Evolutionary conservation across 2,329 filamentous ascomycete genomes (phyloP), one percentile per base, ranked within the genome.

Genomic region (Verticillium longisporum): DNA sequence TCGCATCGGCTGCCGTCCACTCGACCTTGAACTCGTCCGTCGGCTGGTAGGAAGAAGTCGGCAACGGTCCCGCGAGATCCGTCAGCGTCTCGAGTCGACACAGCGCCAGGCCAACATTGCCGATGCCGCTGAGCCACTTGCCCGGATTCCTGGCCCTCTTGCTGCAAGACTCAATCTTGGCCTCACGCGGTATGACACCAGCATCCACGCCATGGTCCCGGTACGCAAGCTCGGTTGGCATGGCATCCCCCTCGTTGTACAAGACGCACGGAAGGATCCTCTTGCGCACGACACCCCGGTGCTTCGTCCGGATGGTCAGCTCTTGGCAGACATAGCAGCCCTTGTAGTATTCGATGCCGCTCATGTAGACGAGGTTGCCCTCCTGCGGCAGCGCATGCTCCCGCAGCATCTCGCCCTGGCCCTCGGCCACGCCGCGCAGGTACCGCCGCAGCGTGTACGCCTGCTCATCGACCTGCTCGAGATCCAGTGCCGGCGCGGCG

Each of bases 301-400:
- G 95, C 72, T 93, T 89, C 1, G 95, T 99, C 53, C 95, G 88
- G 66, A 98, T 97, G 1, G 95, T 98, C 65, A 99, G 83, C 74
- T 99, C 95, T 76, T 99, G 95, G 0, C 95, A 95, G 7, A 98
- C 86, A 74, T 99, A 99, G 76, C 95, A 99, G 7, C 95, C 95
- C 78, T 99, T 99, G 71, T 87, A 86, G 78, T 95, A 99, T 75
- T 97, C 91, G 66, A 99, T 88, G 32, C 87, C 95, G 56, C 85
- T 83, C 82, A 91, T 91, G 62, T 91, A 77, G 74, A 99, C 95
- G 72, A 98, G 83, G 73, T 97, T 97, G 71, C 83, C 88, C 75
- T 98, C 94, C 74, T 93, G 88, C 1, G 95, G 94, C 60, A 99
- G 79, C 0, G 92, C 87, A 18, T 82, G 78, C 65, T 89, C 89